phyloP scores from a whole-genome alignment of 306 rosid genomes.

The Vicia sativa region DNA sequence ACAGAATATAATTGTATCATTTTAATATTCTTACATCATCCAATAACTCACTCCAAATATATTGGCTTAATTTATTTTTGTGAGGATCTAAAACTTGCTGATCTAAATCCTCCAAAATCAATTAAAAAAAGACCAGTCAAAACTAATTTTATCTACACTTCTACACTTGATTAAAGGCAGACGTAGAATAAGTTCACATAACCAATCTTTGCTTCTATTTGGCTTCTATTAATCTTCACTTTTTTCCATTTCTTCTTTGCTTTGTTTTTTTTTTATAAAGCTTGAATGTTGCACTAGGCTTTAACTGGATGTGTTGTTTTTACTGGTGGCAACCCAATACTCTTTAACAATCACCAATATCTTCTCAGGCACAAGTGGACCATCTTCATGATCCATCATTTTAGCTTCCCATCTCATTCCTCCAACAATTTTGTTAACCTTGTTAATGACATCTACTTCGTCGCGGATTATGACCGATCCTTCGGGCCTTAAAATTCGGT shows the following conservation, averaged over 20 bases:
- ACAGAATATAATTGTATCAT: constrained; percentile 26
- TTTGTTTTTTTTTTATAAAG: constrained; percentile 20
- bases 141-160: constrained; percentile 47
- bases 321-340: constrained; percentile 72
- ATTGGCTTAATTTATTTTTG: constrained; percentile 36
- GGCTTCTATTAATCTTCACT: constrained; percentile 17
- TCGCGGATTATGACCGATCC: constrained; percentile 79
- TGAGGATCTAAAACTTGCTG: constrained; percentile 36
- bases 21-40: constrained; percentile 26
- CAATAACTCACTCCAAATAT: constrained; percentile 27
- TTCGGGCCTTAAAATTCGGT: constrained; percentile 87
- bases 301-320: constrained; percentile 52
- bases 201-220: constrained; percentile 39
- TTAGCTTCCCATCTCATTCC: constrained; percentile 91
- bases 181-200: constrained; percentile 44
- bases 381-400: constrained; percentile 93
- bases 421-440: constrained; percentile 71
- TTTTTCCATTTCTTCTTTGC: constrained; percentile 25
- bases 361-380: constrained; percentile 84
- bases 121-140: constrained; percentile 34
- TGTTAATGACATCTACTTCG: constrained; percentile 75
- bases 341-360: constrained; percentile 74
- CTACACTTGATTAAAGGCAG: constrained; percentile 50
- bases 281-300: constrained; percentile 24
- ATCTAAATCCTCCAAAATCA: constrained; percentile 38